A percentile compares a stretch with the other conserved stretches of the same genome.
These are phyloP conservation scores for Serendipita vermifera DNA, from an alignment of 768 basidiomycete species.

Conservation along the genomic window DNA sequence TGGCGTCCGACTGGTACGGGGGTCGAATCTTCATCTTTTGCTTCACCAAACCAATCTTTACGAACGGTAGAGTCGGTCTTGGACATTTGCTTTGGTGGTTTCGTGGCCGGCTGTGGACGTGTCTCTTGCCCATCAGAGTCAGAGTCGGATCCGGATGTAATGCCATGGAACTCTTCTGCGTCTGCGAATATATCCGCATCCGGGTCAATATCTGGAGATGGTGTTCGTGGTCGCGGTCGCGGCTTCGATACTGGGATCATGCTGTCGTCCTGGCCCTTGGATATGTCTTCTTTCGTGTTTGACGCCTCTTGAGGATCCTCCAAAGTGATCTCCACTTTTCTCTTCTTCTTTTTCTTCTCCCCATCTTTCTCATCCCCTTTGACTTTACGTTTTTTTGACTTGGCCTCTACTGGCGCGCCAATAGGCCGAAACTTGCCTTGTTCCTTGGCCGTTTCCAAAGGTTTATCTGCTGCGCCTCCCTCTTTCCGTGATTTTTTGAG, in stretches of 20 bases:
- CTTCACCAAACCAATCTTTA: conserved; percentile 13
- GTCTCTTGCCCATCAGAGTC: conserved; percentile 23
- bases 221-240: not conserved
- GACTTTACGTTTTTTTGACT: not conserved
- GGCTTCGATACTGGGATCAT: conserved; percentile 15
- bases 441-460: conserved; percentile 22
- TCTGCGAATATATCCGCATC: conserved; percentile 82
- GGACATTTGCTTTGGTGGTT: not conserved
- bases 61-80: not conserved
- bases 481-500: conserved; percentile 52
- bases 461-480: conserved; percentile 18
- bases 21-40: not conserved
- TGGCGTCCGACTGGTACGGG: too few relatives aligned
- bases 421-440: conserved; percentile 24
- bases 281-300: conserved; percentile 20
- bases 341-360: conserved; percentile 50
- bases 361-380: conserved; percentile 8
- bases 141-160: conserved; percentile 43
- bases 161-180: conserved; percentile 69
- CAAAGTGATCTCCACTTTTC: too few relatives aligned
- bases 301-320: conserved; percentile 18
- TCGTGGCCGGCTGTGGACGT: not conserved
- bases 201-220: conserved; percentile 30
- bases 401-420: conserved; percentile 12
- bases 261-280: conserved; percentile 17